These are phyloP conservation scores for Penicillium sp. DNA, from an alignment of 2,329 filamentous ascomycete genomes.

Conservation along the genomic window DNA sequence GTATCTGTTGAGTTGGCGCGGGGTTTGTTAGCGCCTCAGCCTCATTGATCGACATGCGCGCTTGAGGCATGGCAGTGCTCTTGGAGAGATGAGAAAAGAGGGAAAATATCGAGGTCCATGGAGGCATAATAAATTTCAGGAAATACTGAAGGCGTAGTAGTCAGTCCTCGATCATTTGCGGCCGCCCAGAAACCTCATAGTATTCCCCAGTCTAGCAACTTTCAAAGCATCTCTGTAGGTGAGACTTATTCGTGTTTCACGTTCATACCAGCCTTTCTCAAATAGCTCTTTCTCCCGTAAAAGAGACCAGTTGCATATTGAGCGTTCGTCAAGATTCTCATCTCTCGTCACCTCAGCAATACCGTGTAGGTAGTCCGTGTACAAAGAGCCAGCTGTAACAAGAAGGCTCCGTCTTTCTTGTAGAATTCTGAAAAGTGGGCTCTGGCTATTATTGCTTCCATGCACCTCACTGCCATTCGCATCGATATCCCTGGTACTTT, in stretches of 20 bases:
- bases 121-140: too few species aligned
- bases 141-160: too few species aligned
- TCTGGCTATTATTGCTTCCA: background rate
- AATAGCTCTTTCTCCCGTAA: conserved; percentile 42
- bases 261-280: conserved; percentile 41
- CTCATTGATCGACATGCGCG: too few species aligned
- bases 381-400: conserved; percentile 51
- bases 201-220: conserved; percentile 67
- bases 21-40: too few species aligned
- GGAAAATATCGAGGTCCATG: too few species aligned
- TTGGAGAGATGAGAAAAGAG: too few species aligned
- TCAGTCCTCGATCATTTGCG: too few species aligned
- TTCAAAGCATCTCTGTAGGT: conserved; percentile 79
- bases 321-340: conserved; percentile 50
- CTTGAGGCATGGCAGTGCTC: too few species aligned
- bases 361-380: conserved; percentile 55
- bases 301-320: conserved; percentile 54
- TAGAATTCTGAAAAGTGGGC: conserved; percentile 54
- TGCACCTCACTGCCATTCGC: too few species aligned
- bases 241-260: conserved; percentile 53
- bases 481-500: conserved; percentile 19
- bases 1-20: too few species aligned
- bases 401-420: conserved; percentile 75
- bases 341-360: conserved; percentile 57
- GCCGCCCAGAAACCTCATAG: conserved; percentile 50